Conservation (phyloP, 2,329 filamentous ascomycete genomes). For the Alternaria longipes region DNA sequence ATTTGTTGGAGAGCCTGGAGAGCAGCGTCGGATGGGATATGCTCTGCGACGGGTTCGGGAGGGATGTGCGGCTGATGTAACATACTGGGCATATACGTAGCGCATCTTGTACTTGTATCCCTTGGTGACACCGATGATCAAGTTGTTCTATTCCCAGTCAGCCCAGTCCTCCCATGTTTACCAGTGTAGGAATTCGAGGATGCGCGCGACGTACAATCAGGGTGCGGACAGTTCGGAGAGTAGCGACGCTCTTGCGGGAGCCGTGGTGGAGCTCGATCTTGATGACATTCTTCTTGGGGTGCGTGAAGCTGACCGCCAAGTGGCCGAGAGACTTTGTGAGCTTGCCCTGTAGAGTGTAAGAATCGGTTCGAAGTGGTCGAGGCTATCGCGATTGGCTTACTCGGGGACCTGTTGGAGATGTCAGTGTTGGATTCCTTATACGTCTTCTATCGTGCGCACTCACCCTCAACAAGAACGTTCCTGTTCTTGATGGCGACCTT, state of each 20-base stretch:
- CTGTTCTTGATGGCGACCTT: conserved; percentile 98
- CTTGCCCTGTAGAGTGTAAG: conserved; percentile 71
- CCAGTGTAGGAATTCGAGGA: background rate
- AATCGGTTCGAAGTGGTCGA: conserved; percentile 15
- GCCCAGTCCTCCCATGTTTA: conserved; percentile 18
- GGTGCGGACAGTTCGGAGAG: conserved; percentile 96
- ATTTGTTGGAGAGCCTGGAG: background rate
- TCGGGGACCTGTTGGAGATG: conserved; percentile 39
- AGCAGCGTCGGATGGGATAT: conserved; percentile 3
- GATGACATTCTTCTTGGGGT: conserved; percentile 85
- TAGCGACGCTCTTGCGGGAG: conserved; percentile 95
- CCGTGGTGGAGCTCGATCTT: conserved; percentile 99
- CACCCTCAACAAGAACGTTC: conserved; percentile 95
- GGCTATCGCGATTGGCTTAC: conserved; percentile 33
- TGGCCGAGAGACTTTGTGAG: conserved; percentile 96
- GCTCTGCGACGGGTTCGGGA: background rate
- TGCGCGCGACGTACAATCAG: conserved; percentile 69
- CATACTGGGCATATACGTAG: conserved; percentile 93
- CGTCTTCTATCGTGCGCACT: conserved; percentile 59
- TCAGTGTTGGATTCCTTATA: conserved; percentile 26
- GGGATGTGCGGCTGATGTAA: conserved; percentile 12
- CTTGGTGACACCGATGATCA: conserved; percentile 98
- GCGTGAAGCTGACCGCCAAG: conserved; percentile 93
- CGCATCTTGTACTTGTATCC: conserved; percentile 99
- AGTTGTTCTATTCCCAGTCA: conserved; percentile 72